These are phyloP conservation scores for Epichloe typhina DNA, from an alignment of 2,329 filamentous ascomycete species.

Conservation along the genomic window DNA sequence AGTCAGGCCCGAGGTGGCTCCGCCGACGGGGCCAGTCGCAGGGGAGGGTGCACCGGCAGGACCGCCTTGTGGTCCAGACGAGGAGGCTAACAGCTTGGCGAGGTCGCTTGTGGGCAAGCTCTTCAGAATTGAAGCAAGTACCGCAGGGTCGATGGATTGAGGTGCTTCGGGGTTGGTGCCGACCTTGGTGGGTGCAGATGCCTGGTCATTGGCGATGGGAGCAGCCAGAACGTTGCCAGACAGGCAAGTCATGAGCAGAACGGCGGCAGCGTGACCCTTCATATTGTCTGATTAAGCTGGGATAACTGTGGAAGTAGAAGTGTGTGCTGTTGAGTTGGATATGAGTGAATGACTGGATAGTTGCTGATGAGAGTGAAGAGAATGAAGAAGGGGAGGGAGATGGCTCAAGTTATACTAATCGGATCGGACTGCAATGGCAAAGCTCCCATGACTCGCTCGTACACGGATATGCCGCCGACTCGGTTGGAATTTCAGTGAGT, in stretches of 20 bases:
- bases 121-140: too few relatives aligned
- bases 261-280: constrained; percentile 1
- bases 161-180: not conserved
- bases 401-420: not conserved
- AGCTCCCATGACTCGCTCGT: too few relatives aligned
- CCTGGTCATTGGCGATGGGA: not conserved
- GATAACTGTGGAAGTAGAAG: not conserved
- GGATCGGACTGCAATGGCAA: too few relatives aligned
- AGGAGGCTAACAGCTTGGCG: not conserved
- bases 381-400: not conserved
- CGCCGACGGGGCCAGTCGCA: not conserved
- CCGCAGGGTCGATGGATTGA: too few relatives aligned
- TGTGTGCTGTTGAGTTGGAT: not conserved
- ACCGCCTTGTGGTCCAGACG: too few relatives aligned
- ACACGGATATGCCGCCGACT: too few relatives aligned
- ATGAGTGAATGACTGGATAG: not conserved
- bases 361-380: too few relatives aligned
- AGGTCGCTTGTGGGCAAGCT: not conserved
- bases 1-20: not conserved
- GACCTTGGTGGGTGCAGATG: not conserved
- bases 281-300: not conserved
- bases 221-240: constrained; percentile 1
- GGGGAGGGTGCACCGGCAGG: too few relatives aligned
- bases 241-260: constrained; percentile 3
- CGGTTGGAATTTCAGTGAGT: too few relatives aligned